Conservation (phyloP, 768 basidiomycete genomes). For the Panaeolus papilionaceus region DNA sequence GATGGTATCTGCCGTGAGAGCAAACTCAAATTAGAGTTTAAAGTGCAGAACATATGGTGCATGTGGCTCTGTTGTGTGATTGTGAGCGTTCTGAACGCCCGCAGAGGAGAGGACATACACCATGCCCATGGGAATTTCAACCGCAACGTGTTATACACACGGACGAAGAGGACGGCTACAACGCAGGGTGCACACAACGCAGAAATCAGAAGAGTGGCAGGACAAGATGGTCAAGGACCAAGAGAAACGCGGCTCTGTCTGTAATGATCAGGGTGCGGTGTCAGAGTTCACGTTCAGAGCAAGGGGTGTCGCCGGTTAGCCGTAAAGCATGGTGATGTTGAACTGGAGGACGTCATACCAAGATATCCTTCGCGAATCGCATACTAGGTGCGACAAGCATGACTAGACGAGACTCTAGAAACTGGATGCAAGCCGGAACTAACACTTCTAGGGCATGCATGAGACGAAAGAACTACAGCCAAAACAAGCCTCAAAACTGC, state of each 20-base stretch:
- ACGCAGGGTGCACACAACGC: background rate
- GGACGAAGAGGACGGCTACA: background rate
- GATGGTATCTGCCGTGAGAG: background rate
- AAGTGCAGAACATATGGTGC: background rate
- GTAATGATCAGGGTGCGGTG: no score
- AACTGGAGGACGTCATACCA: background rate
- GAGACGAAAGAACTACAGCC: background rate
- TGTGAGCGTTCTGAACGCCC: background rate
- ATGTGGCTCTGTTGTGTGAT: constrained; percentile 14
- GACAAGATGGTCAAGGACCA: no score
- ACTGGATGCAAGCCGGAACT: background rate
- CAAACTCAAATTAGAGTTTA: constrained; percentile 5
- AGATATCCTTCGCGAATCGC: background rate
- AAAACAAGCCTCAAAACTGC: background rate
- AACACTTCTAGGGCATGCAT: background rate
- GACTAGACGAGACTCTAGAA: background rate
- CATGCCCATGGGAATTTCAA: background rate
- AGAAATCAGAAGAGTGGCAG: background rate
- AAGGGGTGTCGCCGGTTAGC: no score
- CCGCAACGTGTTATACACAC: background rate
- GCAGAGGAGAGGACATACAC: background rate
- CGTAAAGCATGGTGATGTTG: background rate
- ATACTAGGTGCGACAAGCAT: background rate
- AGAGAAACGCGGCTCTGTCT: no score
- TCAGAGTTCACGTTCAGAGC: no score